Conservation (phyloP, 495 filamentous ascomycete genomes). For the Aspergillus coremiiformis region DNA sequence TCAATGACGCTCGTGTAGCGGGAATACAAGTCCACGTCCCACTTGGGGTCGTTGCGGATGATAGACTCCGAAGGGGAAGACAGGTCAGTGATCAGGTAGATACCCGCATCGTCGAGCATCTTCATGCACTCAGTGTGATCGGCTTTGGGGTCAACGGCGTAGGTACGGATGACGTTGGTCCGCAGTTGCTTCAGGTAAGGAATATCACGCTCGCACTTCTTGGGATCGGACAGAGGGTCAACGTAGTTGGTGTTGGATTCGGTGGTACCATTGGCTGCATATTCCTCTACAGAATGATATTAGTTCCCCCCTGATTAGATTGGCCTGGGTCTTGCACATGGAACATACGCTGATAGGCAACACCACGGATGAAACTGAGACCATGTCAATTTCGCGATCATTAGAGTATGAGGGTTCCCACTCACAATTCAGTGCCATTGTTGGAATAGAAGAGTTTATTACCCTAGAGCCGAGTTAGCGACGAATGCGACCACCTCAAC, state of each 20-base stretch:
- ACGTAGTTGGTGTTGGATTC: conserved; percentile 34
- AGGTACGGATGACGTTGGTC: conserved; percentile 91
- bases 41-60: conserved; percentile 65
- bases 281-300: conserved; percentile 33
- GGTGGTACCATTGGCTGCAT: conserved; percentile 34
- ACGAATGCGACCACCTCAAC: background rate
- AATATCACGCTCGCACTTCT: conserved; percentile 73
- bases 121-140: conserved; percentile 83
- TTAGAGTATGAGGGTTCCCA: background rate
- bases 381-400: background rate
- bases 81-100: conserved; percentile 91
- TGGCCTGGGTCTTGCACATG: background rate
- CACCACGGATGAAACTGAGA: conserved; percentile 64
- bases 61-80: conserved; percentile 76
- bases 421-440: conserved; percentile 74
- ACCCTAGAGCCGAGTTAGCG: conserved; percentile 12
- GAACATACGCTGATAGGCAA: conserved; percentile 71
- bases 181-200: conserved; percentile 67
- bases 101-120: conserved; percentile 77
- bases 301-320: background rate
- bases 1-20: conserved; percentile 88
- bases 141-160: conserved; percentile 74
- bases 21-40: conserved; percentile 70
- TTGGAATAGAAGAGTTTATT: conserved; percentile 23
- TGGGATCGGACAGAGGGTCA: conserved; percentile 66